These are phyloP conservation scores for Dispira parvispora DNA, from an alignment of 192 early-diverging fungal species.

Conservation along the genomic window DNA sequence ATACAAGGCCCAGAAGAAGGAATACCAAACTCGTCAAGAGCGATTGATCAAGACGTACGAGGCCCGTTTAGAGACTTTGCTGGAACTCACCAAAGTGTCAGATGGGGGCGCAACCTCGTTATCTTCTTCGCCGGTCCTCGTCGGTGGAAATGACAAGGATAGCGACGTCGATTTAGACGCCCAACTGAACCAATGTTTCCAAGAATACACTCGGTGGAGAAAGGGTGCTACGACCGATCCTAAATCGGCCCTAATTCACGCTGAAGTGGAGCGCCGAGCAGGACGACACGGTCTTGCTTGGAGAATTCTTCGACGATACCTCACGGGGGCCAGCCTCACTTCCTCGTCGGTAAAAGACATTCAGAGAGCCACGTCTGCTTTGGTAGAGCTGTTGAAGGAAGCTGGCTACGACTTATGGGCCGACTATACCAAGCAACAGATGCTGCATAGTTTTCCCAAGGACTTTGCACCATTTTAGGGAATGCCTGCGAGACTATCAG, in stretches of 20 bases:
- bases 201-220: conserved; percentile 42
- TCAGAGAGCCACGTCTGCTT: conserved; percentile 29
- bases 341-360: conserved; percentile 34
- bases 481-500: too few relatives aligned
- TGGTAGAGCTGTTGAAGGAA: conserved; percentile 37
- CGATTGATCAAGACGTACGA: conserved; percentile 42
- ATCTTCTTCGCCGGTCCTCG: conserved; percentile 23
- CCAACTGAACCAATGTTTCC: conserved; percentile 37
- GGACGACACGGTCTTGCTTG: conserved; percentile 48
- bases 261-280: conserved; percentile 36
- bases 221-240: conserved; percentile 31
- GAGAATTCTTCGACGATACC: conserved; percentile 52
- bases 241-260: conserved; percentile 32
- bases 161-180: conserved; percentile 14
- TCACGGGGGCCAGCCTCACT: conserved; percentile 35
- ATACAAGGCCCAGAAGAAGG: conserved; percentile 25
- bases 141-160: conserved; percentile 21
- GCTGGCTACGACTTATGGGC: conserved; percentile 56
- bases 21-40: conserved; percentile 38
- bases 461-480: neutral
- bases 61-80: conserved; percentile 35
- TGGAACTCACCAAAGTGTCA: conserved; percentile 14
- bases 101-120: conserved; percentile 12
- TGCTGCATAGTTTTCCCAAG: neutral
- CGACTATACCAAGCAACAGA: conserved; percentile 21